phyloP scores from a whole-genome alignment of 495 filamentous ascomycete genomes.

The Podospora fimiseda region DNA sequence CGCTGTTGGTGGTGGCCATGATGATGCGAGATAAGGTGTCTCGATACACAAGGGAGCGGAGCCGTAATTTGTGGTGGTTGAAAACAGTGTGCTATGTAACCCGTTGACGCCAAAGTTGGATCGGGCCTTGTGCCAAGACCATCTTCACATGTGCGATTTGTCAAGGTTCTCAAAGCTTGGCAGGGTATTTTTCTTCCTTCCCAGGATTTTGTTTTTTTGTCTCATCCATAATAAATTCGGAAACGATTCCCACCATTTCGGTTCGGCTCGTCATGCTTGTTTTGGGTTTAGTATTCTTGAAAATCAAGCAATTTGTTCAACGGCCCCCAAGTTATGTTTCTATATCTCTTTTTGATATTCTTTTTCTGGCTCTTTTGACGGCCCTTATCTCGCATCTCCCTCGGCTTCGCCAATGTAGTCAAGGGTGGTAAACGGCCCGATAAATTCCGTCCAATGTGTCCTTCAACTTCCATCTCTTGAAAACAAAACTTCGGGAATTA shows the following conservation, averaged over 20 bases:
- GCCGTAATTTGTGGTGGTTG: background rate
- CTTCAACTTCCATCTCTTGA: too few species aligned
- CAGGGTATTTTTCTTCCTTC: background rate
- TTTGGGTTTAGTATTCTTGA: background rate
- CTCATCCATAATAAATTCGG: background rate
- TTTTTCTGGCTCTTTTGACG: too few species aligned
- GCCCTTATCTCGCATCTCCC: slow-evolving; percentile 19
- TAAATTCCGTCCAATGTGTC: slow-evolving; percentile 10
- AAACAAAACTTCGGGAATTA: background rate
- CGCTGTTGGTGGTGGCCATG: slow-evolving; percentile 9
- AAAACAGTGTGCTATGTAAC: background rate
- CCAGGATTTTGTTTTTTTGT: background rate
- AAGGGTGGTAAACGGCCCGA: slow-evolving; percentile 18
- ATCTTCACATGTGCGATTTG: too few species aligned
- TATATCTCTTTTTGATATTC: too few species aligned
- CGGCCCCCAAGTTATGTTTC: background rate
- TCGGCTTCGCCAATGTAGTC: slow-evolving; percentile 10
- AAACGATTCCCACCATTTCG: background rate
- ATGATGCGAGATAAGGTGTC: slow-evolving; percentile 6
- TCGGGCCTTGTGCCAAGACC: background rate
- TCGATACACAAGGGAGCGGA: background rate
- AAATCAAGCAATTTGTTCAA: background rate
- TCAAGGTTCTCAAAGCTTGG: too few species aligned
- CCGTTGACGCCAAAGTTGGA: background rate
- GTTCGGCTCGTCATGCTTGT: background rate